Evolutionary conservation across 1,139 yeast genomes (phyloP).

Genomic region (Yamadazyma membranifaciens): DNA sequence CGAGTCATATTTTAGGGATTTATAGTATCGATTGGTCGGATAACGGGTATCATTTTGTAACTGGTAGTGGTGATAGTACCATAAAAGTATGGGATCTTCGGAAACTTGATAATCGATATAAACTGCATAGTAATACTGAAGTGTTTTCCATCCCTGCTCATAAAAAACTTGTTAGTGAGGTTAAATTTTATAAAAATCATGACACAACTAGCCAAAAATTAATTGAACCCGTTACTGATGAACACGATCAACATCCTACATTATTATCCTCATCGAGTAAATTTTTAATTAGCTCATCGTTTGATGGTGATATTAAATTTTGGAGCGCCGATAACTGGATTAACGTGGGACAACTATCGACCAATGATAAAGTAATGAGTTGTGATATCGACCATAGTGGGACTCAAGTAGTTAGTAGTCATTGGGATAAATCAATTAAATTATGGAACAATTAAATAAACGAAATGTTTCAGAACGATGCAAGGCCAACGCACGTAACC

Average conservation of each 20-base stretch:
- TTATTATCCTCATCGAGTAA: slow-evolving; percentile 37
- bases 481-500: neutral
- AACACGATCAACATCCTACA: slow-evolving; percentile 24
- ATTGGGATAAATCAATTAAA: slow-evolving; percentile 83
- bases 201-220: slow-evolving; percentile 9
- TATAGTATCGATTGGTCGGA: slow-evolving; percentile 73
- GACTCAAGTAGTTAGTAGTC: slow-evolving; percentile 54
- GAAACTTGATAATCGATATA: slow-evolving; percentile 21
- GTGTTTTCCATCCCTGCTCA: slow-evolving; percentile 71
- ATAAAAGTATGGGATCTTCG: slow-evolving; percentile 88
- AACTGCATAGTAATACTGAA: slow-evolving; percentile 23
- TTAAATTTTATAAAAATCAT: slow-evolving; percentile 46
- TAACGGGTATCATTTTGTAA: slow-evolving; percentile 73
- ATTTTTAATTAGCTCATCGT: slow-evolving; percentile 60
- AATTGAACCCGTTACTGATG: slow-evolving; percentile 24
- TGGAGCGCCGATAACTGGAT: slow-evolving; percentile 80
- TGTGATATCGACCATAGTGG: slow-evolving; percentile 55
- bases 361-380: slow-evolving; percentile 70
- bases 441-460: slow-evolving; percentile 40
- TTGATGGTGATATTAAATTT: slow-evolving; percentile 63
- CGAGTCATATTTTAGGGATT: slow-evolving; percentile 72
- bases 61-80: slow-evolving; percentile 83
- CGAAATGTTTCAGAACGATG: neutral
- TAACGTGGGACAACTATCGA: slow-evolving; percentile 50
- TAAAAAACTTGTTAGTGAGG: slow-evolving; percentile 66